Conservation (phyloP, 345 rosid species). For the Hibiscus syriacus region DNA sequence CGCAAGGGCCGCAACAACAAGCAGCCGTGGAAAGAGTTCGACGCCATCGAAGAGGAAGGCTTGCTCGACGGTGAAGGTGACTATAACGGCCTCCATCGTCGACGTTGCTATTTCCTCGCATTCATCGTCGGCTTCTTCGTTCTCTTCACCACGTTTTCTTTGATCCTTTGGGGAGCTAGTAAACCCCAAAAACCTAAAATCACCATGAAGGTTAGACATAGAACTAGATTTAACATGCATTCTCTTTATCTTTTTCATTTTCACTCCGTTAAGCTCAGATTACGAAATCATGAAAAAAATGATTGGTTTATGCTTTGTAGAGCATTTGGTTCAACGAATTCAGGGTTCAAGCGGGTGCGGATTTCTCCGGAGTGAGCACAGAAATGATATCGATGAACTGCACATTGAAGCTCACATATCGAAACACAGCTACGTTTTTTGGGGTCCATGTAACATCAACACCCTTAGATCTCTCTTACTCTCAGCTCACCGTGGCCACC, state of each 20-base stretch:
- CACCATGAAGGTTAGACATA: constrained; percentile 50
- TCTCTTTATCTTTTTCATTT: neutral
- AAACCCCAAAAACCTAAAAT: constrained; percentile 51
- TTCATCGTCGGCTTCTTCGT: constrained; percentile 46
- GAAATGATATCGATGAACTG: constrained; percentile 64
- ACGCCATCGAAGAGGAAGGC: constrained; percentile 69
- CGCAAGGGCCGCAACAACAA: constrained; percentile 13
- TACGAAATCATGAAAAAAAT: no score
- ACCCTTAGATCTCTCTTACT: constrained; percentile 47
- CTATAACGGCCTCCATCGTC: constrained; percentile 26
- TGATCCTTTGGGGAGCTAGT: constrained; percentile 72
- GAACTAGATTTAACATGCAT: neutral
- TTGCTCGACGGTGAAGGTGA: constrained; percentile 34
- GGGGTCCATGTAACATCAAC: constrained; percentile 63
- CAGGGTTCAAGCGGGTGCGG: constrained; percentile 59
- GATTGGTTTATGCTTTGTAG: constrained; percentile 19
- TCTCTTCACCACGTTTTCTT: constrained; percentile 45
- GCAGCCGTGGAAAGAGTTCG: constrained; percentile 47
- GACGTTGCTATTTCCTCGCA: constrained; percentile 41
- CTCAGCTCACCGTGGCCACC: constrained; percentile 51
- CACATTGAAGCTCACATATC: constrained; percentile 45
- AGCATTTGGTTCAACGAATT: constrained; percentile 48
- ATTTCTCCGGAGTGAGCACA: constrained; percentile 56
- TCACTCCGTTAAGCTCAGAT: no score
- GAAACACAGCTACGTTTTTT: constrained; percentile 54